Evolutionary conservation across 306 rosid genomes (phyloP).

Genomic region (Benincasa hispida): DNA sequence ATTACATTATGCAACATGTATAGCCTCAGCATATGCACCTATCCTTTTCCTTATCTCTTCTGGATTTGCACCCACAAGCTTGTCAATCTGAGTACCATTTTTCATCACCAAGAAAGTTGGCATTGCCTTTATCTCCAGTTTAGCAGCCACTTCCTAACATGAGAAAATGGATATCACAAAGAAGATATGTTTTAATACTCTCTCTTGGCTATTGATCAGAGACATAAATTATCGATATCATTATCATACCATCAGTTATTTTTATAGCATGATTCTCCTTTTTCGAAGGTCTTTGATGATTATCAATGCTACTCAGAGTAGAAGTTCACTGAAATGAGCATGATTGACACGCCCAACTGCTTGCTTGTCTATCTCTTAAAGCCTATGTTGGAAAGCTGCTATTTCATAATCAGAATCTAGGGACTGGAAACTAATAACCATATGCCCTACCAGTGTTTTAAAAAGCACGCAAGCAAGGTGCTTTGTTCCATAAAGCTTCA

Average conservation of each 20-base stretch:
- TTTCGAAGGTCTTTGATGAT: not conserved
- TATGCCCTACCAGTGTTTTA: not conserved
- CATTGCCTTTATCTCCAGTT: slow-evolving; percentile 69
- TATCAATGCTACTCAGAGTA: not conserved
- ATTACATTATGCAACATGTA: slow-evolving; percentile 26
- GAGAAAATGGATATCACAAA: not conserved
- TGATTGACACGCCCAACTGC: not conserved
- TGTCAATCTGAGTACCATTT: slow-evolving; percentile 39
- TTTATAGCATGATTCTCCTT: not conserved
- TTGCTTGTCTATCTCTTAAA: not conserved
- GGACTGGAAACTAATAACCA: not conserved
- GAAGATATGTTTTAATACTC: not conserved
- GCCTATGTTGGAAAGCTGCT: not conserved
- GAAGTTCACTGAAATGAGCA: not conserved
- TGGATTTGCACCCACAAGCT: slow-evolving; percentile 85
- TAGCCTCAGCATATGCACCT: slow-evolving; percentile 36
- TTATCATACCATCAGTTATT: not conserved
- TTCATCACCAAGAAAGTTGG: slow-evolving; percentile 70
- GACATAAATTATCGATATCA: not conserved
- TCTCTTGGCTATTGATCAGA: not conserved
- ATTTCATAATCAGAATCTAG: not conserved
- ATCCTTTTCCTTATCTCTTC: slow-evolving; percentile 86
- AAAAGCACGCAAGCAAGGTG: not conserved
- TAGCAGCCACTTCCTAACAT: slow-evolving; percentile 67
- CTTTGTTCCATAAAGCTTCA: no score